Percentiles rank a stretch among this genome's conserved stretches.
Evolutionary conservation across 371 early-diverging fungal species (phyloP).

Genomic region (Mucor sp.): DNA sequence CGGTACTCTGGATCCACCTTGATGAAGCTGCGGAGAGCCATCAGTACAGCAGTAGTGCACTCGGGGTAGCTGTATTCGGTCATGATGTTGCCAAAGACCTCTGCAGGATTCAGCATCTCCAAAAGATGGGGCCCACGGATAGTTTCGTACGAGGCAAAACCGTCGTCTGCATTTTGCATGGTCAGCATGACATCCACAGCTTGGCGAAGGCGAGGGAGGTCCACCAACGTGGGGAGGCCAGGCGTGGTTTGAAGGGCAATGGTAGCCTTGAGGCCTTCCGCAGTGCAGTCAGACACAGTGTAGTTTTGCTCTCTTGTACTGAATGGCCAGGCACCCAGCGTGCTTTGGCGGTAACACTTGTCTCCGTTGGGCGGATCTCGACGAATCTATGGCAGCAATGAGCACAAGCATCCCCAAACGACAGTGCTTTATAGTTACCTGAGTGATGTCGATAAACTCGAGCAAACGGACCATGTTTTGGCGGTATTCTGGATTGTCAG

Average conservation of each 20-base stretch:
- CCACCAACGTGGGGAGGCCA: slow-evolving; percentile 43
- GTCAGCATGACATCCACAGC: slow-evolving; percentile 88
- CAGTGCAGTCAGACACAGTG: slow-evolving; percentile 95
- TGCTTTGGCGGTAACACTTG: slow-evolving; percentile 78
- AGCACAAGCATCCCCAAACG: not conserved
- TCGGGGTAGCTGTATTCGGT: slow-evolving; percentile 96
- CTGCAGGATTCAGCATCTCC: slow-evolving; percentile 92
- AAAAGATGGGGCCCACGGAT: slow-evolving; percentile 79
- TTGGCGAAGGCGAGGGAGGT: slow-evolving; percentile 72
- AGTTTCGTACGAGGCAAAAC: slow-evolving; percentile 91
- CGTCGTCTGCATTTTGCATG: slow-evolving; percentile 92
- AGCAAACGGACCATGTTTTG: slow-evolving; percentile 69
- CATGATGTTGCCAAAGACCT: slow-evolving; percentile 97
- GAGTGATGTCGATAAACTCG: slow-evolving; percentile 85
- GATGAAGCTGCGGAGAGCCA: slow-evolving; percentile 80
- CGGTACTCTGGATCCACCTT: slow-evolving; percentile 84
- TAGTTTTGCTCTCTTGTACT: slow-evolving; percentile 93
- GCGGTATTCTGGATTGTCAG: slow-evolving; percentile 69
- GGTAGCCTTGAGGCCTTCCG: slow-evolving; percentile 91
- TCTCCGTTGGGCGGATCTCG: slow-evolving; percentile 67
- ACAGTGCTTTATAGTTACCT: slow-evolving; percentile 40
- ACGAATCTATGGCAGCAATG: slow-evolving; percentile 59
- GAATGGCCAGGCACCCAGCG: slow-evolving; percentile 97
- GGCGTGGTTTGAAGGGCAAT: slow-evolving; percentile 71
- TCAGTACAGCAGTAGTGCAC: slow-evolving; percentile 93